Evolutionary conservation across 345 rosid genomes (phyloP).

Genomic region (Euphorbia tirucalli): DNA sequence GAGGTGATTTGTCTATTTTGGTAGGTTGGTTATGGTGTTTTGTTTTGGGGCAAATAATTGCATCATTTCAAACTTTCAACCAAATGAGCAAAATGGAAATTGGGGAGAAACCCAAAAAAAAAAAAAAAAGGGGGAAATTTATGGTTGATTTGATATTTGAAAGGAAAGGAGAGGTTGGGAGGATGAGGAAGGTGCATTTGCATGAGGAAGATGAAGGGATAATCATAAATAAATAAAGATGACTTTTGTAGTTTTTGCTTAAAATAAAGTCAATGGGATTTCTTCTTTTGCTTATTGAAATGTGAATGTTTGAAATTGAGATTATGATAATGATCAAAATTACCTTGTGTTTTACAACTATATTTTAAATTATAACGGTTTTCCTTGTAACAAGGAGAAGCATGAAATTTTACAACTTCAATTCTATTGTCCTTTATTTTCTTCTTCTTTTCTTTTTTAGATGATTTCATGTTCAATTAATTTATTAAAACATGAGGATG

Average conservation of each 20-base stretch:
- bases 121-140: too few relatives aligned
- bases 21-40: conserved; percentile 4
- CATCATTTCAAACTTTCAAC: background rate
- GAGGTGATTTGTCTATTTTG: background rate
- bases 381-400: background rate
- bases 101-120: too few relatives aligned
- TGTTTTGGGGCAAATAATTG: background rate
- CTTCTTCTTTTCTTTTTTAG: too few relatives aligned
- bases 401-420: background rate
- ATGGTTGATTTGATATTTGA: too few relatives aligned
- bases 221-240: background rate
- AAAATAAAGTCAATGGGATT: too few relatives aligned
- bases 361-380: background rate
- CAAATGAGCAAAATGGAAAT: background rate
- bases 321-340: background rate
- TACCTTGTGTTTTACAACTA: background rate
- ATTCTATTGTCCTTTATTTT: background rate
- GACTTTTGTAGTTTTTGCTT: too few relatives aligned
- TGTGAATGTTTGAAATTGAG: too few relatives aligned
- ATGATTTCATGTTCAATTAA: too few relatives aligned
- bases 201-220: background rate
- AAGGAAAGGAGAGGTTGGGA: background rate
- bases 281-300: background rate
- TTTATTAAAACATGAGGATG: too few relatives aligned
- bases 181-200: background rate